Evolutionary conservation across 2,329 filamentous ascomycete species (phyloP).

Genomic region (Aureobasidium sp.): DNA sequence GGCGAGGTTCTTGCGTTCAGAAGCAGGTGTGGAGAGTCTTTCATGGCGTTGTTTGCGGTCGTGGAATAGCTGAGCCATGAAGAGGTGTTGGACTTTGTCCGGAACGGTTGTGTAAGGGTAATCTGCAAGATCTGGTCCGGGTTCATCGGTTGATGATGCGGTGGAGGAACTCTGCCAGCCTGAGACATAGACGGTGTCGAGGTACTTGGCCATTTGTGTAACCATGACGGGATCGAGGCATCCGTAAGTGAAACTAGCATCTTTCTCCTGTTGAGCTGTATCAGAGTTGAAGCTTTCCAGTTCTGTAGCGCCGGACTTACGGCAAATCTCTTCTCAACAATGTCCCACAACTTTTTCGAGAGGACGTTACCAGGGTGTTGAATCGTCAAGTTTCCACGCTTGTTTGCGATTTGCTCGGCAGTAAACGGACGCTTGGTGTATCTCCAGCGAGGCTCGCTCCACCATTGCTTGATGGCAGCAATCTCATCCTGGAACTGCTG

Average conservation of each 20-base stretch:
- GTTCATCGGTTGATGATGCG: conserved; percentile 88
- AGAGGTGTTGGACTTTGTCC: conserved; percentile 95
- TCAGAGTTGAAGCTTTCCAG: conserved; percentile 8
- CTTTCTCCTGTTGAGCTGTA: conserved; percentile 52
- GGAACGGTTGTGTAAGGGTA: conserved; percentile 92
- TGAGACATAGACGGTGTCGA: conserved; percentile 97
- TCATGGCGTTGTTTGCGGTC: conserved; percentile 98
- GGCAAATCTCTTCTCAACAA: conserved; percentile 77
- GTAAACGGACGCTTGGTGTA: conserved; percentile 89
- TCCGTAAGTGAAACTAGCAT: conserved; percentile 90
- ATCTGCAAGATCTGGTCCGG: conserved; percentile 93
- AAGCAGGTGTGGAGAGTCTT: conserved; percentile 66
- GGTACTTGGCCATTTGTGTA: conserved; percentile 98
- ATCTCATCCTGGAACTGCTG: conserved; percentile 73
- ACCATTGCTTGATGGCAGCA: conserved; percentile 85
- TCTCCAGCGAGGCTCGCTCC: conserved; percentile 84
- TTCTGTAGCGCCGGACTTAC: conserved; percentile 35
- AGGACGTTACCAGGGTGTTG: conserved; percentile 83
- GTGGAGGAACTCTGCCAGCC: conserved; percentile 98
- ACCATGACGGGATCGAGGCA: conserved; percentile 97
- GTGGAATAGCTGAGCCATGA: conserved; percentile 98
- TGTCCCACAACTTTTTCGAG: conserved; percentile 90
- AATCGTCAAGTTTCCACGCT: conserved; percentile 83
- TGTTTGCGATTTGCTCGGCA: conserved; percentile 92
- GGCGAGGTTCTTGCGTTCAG: conserved; percentile 60